phyloP scores from a whole-genome alignment of 345 rosid genomes.

The Hibiscus tridactylites region DNA sequence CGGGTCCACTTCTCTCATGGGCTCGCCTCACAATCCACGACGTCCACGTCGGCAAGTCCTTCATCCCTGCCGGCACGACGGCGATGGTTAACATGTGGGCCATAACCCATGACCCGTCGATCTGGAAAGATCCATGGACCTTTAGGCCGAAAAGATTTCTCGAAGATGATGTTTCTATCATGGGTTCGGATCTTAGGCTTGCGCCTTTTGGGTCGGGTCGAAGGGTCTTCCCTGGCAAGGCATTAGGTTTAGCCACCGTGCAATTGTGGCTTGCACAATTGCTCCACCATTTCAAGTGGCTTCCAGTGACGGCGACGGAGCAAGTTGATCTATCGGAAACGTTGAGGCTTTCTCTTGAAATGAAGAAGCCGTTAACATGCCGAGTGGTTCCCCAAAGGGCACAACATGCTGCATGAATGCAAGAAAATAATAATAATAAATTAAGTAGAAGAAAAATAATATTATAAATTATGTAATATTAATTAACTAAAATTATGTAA shows the following conservation, averaged over 20 bases:
- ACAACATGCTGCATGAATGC: neutral
- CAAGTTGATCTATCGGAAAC: conserved; percentile 44
- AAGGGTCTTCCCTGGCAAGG: conserved; percentile 63
- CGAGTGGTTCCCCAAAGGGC: conserved; percentile 19
- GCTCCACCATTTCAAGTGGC: conserved; percentile 45
- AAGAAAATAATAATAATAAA: neutral
- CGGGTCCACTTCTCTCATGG: conserved; percentile 75
- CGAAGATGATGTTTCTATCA: conserved; percentile 32
- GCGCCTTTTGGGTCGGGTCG: conserved; percentile 80
- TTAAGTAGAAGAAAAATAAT: neutral
- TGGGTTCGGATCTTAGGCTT: conserved; percentile 60
- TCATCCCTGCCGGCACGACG: conserved; percentile 53
- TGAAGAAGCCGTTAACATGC: conserved; percentile 42
- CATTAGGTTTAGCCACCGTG: conserved; percentile 49
- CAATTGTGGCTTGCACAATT: conserved; percentile 58
- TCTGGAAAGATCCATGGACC: conserved; percentile 50
- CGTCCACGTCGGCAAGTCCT: conserved; percentile 41
- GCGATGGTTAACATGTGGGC: conserved; percentile 92
- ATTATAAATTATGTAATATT: neutral
- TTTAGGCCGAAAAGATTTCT: conserved; percentile 45
- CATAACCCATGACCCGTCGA: conserved; percentile 48
- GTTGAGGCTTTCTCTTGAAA: conserved; percentile 51
- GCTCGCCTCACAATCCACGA: conserved; percentile 58
- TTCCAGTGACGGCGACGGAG: conserved; percentile 17
- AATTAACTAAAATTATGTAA: neutral